Percentiles rank a stretch among this genome's conserved stretches.
phyloP scores from a whole-genome alignment of 2,329 filamentous ascomycete species.

The Dryadomyces sulphureus region DNA sequence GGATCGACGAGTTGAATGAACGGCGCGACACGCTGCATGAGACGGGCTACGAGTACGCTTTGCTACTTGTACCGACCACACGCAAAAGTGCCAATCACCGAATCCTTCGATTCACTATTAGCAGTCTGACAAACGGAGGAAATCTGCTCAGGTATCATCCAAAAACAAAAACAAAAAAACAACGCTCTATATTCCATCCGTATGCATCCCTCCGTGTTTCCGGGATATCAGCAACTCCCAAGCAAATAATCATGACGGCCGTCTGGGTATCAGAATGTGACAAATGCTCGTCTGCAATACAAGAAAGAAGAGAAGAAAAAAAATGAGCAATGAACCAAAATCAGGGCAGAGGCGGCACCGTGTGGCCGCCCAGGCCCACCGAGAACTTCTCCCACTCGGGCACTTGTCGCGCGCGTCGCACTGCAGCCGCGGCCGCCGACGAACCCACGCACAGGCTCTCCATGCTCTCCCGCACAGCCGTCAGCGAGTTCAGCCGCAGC shows the following conservation, averaged over 20 bases:
- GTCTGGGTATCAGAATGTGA: constrained; percentile 8
- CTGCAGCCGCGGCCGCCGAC: background rate
- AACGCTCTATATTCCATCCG: background rate
- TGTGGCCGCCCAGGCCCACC: constrained; percentile 28
- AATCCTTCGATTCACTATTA: too few species aligned
- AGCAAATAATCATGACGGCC: background rate
- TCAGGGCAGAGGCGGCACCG: constrained; percentile 5
- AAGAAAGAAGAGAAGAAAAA: background rate
- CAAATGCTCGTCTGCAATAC: background rate
- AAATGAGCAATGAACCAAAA: background rate
- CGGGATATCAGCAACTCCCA: background rate
- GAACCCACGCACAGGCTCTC: background rate
- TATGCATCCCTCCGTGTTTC: background rate
- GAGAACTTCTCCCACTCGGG: constrained; percentile 31
- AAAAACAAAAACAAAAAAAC: too few species aligned
- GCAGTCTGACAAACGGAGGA: too few species aligned
- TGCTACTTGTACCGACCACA: too few species aligned
- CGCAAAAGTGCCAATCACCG: too few species aligned
- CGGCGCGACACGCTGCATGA: too few species aligned
- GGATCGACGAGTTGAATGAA: constrained; percentile 21
- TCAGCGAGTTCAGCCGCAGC: constrained; percentile 1
- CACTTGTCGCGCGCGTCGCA: constrained; percentile 8
- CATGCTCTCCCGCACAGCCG: constrained; percentile 2
- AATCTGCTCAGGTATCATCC: too few species aligned
- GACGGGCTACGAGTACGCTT: too few species aligned